Evolutionary conservation across 306 rosid species (phyloP).

Genomic region (Ochetophila trinervis): DNA sequence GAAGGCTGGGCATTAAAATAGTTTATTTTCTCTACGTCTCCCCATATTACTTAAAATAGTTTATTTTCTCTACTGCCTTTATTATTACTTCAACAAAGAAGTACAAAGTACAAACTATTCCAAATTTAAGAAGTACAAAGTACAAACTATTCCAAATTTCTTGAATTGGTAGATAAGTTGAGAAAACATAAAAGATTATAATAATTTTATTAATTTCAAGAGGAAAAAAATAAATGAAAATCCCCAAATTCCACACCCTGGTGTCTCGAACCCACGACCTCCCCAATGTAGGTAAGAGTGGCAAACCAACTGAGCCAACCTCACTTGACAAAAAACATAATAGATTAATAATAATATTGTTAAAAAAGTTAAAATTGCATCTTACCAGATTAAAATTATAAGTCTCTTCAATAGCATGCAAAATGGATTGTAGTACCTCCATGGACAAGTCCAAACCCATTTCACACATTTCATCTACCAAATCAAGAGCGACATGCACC

Average conservation of each 20-base stretch:
- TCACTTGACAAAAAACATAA: too few species aligned
- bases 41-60: neutral
- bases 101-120: neutral
- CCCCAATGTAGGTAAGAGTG: too few species aligned
- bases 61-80: neutral
- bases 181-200: neutral
- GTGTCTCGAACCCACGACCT: too few species aligned
- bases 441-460: conserved; percentile 48
- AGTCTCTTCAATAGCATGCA: conserved; percentile 46
- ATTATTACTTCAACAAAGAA: too few species aligned
- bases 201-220: neutral
- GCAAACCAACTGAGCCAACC: too few species aligned
- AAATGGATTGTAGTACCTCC: conserved; percentile 43
- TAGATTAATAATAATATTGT: neutral
- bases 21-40: neutral
- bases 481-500: conserved; percentile 68
- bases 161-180: neutral
- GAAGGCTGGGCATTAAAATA: neutral
- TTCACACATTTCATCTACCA: conserved; percentile 62
- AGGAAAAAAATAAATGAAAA: too few species aligned
- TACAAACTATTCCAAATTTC: neutral
- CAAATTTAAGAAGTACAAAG: too few species aligned
- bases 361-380: neutral
- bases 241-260: too few species aligned
- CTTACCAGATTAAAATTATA: conserved; percentile 70